phyloP scores from a whole-genome alignment of 2,329 filamentous ascomycete genomes.

The Stachybotrys elegans region DNA sequence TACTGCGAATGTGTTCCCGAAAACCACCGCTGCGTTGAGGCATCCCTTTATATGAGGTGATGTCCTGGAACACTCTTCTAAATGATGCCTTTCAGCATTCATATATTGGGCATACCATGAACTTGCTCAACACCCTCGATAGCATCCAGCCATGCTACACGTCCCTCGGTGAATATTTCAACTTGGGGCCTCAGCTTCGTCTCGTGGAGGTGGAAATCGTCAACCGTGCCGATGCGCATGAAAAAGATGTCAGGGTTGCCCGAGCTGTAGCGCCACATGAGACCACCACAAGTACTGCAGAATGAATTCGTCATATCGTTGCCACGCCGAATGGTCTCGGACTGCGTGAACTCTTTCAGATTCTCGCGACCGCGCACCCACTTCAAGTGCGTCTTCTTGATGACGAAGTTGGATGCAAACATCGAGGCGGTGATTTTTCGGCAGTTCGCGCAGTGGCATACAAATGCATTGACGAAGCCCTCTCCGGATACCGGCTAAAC shows the following conservation, averaged over 20 bases:
- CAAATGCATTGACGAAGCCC: conserved; percentile 39
- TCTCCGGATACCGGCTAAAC: background rate
- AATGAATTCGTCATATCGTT: conserved; percentile 56
- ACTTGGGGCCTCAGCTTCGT: conserved; percentile 46
- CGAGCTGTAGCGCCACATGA: conserved; percentile 49
- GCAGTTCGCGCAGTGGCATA: conserved; percentile 57
- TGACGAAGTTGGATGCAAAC: conserved; percentile 52
- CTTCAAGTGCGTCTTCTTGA: conserved; percentile 1
- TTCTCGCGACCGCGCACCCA: conserved; percentile 2
- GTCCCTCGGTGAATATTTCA: conserved; percentile 47
- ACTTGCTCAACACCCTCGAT: background rate
- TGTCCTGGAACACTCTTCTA: too few relatives aligned
- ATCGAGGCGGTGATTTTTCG: conserved; percentile 57
- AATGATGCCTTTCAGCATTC: too few relatives aligned
- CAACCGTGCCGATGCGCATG: conserved; percentile 52
- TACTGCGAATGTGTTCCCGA: too few relatives aligned
- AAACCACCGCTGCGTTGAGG: too few relatives aligned
- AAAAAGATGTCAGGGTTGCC: conserved; percentile 39
- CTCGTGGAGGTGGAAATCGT: conserved; percentile 54
- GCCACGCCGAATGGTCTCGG: conserved; percentile 37
- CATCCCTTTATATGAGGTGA: too few relatives aligned
- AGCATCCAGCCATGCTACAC: conserved; percentile 38
- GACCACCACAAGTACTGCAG: conserved; percentile 51
- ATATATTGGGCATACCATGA: background rate
- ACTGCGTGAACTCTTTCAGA: conserved; percentile 43